A percentile compares a stretch with the other conserved stretches of the same genome.
These are phyloP conservation scores for Ogataea minuta DNA, from an alignment of 805 yeast genomes.

Conservation along the genomic window DNA sequence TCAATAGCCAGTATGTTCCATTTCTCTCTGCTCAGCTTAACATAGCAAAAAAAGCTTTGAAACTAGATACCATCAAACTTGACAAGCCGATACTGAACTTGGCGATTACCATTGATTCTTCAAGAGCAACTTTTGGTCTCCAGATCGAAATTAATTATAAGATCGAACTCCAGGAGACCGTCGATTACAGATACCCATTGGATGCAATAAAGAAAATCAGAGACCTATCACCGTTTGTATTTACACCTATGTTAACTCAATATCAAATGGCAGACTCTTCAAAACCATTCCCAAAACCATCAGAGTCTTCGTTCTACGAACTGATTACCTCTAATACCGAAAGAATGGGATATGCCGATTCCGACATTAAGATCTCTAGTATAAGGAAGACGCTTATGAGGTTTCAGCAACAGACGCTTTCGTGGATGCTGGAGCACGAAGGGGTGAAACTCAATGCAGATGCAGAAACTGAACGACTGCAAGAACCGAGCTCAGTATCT, in stretches of 20 bases:
- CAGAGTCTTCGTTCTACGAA: conserved; percentile 45
- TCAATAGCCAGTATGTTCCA: conserved; percentile 11
- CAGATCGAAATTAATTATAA: conserved; percentile 3
- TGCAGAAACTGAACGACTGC: conserved; percentile 19
- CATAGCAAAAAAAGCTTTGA: conserved; percentile 6
- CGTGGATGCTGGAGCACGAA: conserved; percentile 57
- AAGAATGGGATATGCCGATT: conserved; percentile 10
- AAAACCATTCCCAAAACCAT: conserved; percentile 16
- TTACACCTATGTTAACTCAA: conserved; percentile 21
- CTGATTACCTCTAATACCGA: conserved; percentile 46
- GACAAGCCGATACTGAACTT: conserved; percentile 4
- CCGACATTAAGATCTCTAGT: conserved; percentile 15
- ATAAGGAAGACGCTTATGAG: conserved; percentile 27
- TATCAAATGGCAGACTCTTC: conserved; percentile 21
- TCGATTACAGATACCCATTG: conserved; percentile 15
- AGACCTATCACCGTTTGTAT: conserved; percentile 14
- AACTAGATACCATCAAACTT: conserved; percentile 2
- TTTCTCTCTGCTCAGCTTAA: conserved; percentile 15
- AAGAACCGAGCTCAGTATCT: conserved; percentile 19
- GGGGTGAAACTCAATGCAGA: conserved; percentile 37
- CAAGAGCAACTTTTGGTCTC: not conserved
- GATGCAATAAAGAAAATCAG: conserved; percentile 22
- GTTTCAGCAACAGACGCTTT: conserved; percentile 54
- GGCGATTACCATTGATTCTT: not conserved
- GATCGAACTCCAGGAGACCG: conserved; percentile 18